Base-by-base conservation (phyloP, 148 eudicot genomes). In the Rheum nobile region DNA sequence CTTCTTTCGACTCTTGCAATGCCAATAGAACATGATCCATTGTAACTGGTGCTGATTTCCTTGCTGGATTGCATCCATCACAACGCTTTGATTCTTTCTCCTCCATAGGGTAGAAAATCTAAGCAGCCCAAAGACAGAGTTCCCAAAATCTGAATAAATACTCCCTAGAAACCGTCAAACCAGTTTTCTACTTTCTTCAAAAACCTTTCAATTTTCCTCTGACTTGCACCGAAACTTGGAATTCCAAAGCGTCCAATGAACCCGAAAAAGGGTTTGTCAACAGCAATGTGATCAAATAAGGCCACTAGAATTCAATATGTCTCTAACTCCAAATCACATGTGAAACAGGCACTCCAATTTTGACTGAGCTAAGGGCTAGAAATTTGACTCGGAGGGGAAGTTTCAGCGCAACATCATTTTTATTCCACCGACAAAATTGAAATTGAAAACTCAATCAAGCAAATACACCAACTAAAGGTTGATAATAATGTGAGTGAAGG, bases 11-110 rank as follows among this genome's bases (percentile, higher is more conserved):
- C 52, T 94, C 98, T 35, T 89, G 85, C 75, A 90, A 68, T 21
- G 98, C 98, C 72, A 85, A 54, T 1, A 91, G 78, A 22, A 94
- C 98, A 71, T 94, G 97, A 79, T 91, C 98, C 86, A 91, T 81
- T 4, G 98, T 70, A 6, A 89, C 87, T 0, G 95, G 91, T 2
- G 89, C 91, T 1, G 86, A 68, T 61, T 93, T 91, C 73, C 75
- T 85, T 79, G 88, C 92, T 76, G 95, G 91, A 78, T 84, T 89
- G 79, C 96, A 85, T 43, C 88, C 82, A 61, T 76, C 80, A 22
- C 80, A 77, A 8, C 75, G 75, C 82, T 47, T 81, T 5, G 71
- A 65, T 65, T 76, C 83, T 17, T 77, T 80, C 69, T 75, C 79
- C 80, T 73, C 81, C 85, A 79, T 41, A 21, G 41, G 34, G 32